Evolutionary conservation across 2,329 filamentous ascomycete genomes (phyloP).

Genomic region (Truncatella angustata): DNA sequence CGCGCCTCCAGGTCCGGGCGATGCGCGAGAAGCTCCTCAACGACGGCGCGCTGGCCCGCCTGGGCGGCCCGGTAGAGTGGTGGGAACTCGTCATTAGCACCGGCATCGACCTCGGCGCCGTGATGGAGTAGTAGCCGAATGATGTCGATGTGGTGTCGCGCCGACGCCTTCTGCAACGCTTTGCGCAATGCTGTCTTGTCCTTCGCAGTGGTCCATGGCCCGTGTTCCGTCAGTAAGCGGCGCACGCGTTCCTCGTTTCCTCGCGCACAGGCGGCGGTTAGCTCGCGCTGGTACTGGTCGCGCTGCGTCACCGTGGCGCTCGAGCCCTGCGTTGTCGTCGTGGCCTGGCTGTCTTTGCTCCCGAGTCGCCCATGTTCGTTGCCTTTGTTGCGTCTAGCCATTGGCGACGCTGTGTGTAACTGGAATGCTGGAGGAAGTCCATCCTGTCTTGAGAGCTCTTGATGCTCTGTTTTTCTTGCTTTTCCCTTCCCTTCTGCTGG

Average conservation of each 20-base stretch:
- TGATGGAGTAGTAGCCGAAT: constrained; percentile 35
- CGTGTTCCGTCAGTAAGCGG: constrained; percentile 33
- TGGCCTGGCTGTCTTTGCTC: constrained; percentile 28
- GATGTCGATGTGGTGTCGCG: constrained; percentile 33
- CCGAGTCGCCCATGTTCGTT: constrained; percentile 8
- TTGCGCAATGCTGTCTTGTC: constrained; percentile 36
- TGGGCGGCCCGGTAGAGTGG: constrained; percentile 38
- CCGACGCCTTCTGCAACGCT: constrained; percentile 34
- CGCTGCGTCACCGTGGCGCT: constrained; percentile 22
- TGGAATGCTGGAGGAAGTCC: constrained; percentile 1
- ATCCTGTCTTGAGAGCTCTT: neutral
- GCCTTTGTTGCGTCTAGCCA: constrained; percentile 6
- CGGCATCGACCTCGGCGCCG: constrained; percentile 35
- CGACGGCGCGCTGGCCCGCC: constrained; percentile 31
- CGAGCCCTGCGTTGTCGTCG: constrained; percentile 20
- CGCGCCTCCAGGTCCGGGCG: constrained; percentile 32
- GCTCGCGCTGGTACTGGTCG: constrained; percentile 33
- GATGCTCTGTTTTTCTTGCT: neutral
- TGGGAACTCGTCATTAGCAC: constrained; percentile 31
- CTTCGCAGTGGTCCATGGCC: constrained; percentile 28
- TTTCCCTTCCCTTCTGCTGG: constrained; percentile 5
- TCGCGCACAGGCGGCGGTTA: constrained; percentile 35
- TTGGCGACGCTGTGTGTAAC: constrained; percentile 1
- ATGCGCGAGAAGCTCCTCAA: constrained; percentile 30
- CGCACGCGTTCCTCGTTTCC: constrained; percentile 35